Conservation (phyloP, 1,139 yeast species). For the Geotrichum citri-aurantii region DNA sequence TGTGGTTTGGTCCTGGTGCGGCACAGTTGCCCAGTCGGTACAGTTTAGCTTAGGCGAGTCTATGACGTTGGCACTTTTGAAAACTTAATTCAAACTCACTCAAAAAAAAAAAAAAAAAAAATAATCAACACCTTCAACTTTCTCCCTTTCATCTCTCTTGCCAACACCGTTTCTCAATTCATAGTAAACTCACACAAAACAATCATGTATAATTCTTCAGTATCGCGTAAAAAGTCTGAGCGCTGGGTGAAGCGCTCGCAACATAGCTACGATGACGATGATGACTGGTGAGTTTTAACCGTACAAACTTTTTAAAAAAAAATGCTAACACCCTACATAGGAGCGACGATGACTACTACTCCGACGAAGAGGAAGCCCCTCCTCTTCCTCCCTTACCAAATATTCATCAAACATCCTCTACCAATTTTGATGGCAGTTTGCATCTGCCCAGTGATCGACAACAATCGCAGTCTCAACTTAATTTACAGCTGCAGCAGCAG, state of each 20-base stretch:
- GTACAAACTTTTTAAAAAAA: not conserved
- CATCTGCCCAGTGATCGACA: not conserved
- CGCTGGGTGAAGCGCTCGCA: conserved; percentile 37
- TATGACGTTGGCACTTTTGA: not conserved
- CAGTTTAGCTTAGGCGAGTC: too few species aligned
- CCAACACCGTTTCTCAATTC: not conserved
- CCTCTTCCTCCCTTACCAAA: conserved; percentile 29
- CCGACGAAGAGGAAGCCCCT: conserved; percentile 23
- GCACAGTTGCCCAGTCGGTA: not conserved
- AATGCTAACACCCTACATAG: not conserved
- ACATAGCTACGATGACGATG: conserved; percentile 31
- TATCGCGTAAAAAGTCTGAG: conserved; percentile 37
- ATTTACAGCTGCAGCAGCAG: not conserved
- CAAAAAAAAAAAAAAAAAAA: not conserved
- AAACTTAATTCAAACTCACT: too few species aligned
- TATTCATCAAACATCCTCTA: conserved; percentile 16
- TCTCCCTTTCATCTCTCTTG: not conserved
- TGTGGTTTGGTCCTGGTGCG: not conserved
- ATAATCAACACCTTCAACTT: not conserved
- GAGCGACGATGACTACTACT: conserved; percentile 22
- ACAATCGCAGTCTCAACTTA: not conserved
- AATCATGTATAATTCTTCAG: conserved; percentile 29
- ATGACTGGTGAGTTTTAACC: conserved; percentile 20
- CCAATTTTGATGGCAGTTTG: not conserved
- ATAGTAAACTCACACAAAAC: conserved; percentile 14